Evolutionary conservation across 352 stramenopile species (phyloP), one percentile per base, ranked within the genome.

Genomic region (Globisporangium carolinianum): DNA sequence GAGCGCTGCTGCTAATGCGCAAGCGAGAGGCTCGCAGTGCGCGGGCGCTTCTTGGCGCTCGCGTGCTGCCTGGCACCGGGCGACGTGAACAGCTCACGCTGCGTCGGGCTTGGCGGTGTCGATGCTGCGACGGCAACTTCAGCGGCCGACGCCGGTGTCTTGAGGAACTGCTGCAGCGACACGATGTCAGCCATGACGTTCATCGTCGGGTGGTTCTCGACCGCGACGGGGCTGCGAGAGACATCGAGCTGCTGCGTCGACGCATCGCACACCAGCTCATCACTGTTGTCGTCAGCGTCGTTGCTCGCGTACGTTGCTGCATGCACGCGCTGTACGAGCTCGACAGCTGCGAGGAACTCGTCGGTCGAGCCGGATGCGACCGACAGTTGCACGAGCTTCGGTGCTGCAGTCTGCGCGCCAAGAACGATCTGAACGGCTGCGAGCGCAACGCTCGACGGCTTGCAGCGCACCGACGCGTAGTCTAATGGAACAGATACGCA

Each of bases 361-460:
- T 69, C 43, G 41, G 76, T 61, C 36, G 64, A 45, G n/a, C 39
- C 46, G 2, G 47, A 42, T 35, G 42, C 5, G n/a, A 45, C 32
- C n/a, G n/a, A 61, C 51, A 71, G 63, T 37, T 67, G 53, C 6
- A 63, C 61, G 53, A 56, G 53, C 1, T 64, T 18, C 15, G 64
- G 53, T 5, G 24, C 24, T 32, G 24, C 24, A 3, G 24, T 32
- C 24, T 32, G 24, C 24, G 62, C 60, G 56, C 74, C 45, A 8
- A 66, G 67, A 62, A 43, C 62, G 51, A 83, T 63, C 65, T 83
- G 73, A 4, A 80, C 71, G 17, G 73, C 67, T 1, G 69, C 69
- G 42, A 80, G 73, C 7, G 73, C 71, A 11, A 83, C 60, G 52
- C 71, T 76, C 3, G 73, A 83, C 17, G 64, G 62, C 14, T 66